Conservation (phyloP, 2,329 filamentous ascomycete species). For the Macrophomina pseudophaseolina region DNA sequence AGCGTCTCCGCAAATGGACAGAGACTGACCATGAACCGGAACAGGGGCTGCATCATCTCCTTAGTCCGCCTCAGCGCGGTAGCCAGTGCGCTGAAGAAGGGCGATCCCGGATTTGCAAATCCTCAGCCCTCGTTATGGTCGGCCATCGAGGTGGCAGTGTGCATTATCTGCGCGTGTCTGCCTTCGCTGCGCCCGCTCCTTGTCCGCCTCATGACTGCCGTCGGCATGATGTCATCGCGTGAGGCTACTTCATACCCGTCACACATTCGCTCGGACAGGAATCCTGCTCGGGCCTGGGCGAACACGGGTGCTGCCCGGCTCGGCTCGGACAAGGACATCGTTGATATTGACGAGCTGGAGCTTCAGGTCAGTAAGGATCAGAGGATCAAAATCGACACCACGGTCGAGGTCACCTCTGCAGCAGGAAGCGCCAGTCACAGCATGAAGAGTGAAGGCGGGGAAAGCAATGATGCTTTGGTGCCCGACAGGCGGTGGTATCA, state of each 20-base stretch:
- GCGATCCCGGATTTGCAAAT: background rate
- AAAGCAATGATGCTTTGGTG: background rate
- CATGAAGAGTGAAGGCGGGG: background rate
- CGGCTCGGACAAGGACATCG: background rate
- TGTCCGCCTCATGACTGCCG: slow-evolving; percentile 33
- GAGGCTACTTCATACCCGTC: background rate
- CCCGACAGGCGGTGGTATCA: background rate
- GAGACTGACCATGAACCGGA: too few relatives aligned
- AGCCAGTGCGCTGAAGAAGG: background rate
- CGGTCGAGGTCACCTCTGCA: background rate
- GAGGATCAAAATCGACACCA: background rate
- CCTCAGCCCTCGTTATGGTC: background rate
- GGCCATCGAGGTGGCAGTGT: slow-evolving; percentile 2
- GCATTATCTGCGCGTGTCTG: slow-evolving; percentile 35
- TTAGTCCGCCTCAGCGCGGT: slow-evolving; percentile 4
- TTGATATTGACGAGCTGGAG: background rate
- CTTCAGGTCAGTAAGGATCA: background rate
- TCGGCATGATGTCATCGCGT: slow-evolving; percentile 38
- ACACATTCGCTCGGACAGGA: background rate
- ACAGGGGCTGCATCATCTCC: slow-evolving; percentile 9
- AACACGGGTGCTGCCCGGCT: background rate
- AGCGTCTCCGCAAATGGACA: background rate
- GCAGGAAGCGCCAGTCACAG: background rate
- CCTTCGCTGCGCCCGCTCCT: slow-evolving; percentile 12
- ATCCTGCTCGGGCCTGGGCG: background rate